Conservation (phyloP, 495 filamentous ascomycete species). For the Talaromyces liani region DNA sequence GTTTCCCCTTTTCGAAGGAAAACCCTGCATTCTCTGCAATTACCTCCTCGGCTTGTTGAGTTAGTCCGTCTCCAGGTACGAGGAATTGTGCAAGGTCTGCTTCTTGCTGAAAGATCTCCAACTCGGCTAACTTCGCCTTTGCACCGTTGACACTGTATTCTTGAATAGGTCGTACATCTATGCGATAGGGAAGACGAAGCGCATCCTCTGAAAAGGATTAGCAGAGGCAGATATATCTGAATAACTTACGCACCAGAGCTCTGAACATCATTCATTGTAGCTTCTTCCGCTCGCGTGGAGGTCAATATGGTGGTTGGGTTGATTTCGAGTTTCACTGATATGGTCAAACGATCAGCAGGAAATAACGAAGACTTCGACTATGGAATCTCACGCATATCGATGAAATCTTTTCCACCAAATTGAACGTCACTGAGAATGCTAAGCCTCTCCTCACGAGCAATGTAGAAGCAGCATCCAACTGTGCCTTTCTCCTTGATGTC, state of each 20-base stretch:
- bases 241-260: neutral
- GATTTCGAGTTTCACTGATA: constrained; percentile 60
- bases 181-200: constrained; percentile 54
- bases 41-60: constrained; percentile 33
- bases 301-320: constrained; percentile 76
- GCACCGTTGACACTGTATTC: constrained; percentile 72
- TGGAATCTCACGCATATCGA: constrained; percentile 52
- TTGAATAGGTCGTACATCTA: constrained; percentile 64
- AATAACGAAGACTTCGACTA: neutral
- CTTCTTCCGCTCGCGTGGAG: constrained; percentile 61
- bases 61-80: constrained; percentile 48
- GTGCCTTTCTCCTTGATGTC: constrained; percentile 65
- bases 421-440: constrained; percentile 77
- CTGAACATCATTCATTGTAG: neutral
- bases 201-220: constrained; percentile 15
- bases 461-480: constrained; percentile 85
- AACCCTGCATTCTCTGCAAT: constrained; percentile 40
- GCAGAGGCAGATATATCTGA: neutral
- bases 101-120: constrained; percentile 32
- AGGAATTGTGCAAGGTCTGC: constrained; percentile 37
- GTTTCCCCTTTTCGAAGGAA: constrained; percentile 49
- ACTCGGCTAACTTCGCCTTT: constrained; percentile 58
- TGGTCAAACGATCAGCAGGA: constrained; percentile 5
- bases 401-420: constrained; percentile 58
- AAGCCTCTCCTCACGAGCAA: constrained; percentile 63